Base-by-base conservation (phyloP, 2,329 filamentous ascomycete species). In the Penicillium sp. region DNA sequence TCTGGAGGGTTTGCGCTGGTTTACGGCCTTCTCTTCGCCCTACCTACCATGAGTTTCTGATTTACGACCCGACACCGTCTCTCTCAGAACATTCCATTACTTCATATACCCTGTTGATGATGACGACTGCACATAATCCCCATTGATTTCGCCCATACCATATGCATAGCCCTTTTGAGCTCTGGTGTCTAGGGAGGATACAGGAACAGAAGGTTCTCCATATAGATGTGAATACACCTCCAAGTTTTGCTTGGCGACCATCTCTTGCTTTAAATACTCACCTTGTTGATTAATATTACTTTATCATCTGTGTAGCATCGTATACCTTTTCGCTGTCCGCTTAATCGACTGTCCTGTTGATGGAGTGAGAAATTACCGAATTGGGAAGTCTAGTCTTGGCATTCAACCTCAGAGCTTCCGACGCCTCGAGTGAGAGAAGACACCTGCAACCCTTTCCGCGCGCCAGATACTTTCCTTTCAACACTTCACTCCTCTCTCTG, bases 81-180 rank as follows among this genome's bases (percentile, higher is more conserved):
- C 57, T 56, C 57, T 46, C 43, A 60, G 64, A 60, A 58, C 55
- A 36, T 43, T 54, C 53, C 61, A 54, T 59, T 61, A 59, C 61
- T 54, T 64, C 60, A 65, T 68, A 68, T 66, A 66, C 66, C 66
- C 63, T 59, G 58, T 58, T 64, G 56, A 64, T 61, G 62, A 65
- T 65, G 61, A 68, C 56, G 60, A 64, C 56, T 66, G 65, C 62
- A 68, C 65, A 68, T 67, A 68, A 66, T 66, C 41, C 4, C 39
- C 33, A 55, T 60, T 54, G 46, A 46, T 54, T 62, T 59, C 50
- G 54, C 55, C 54, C 63, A 59, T 62, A 58, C 58, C 56, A 58
- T 60, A 63, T 67, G 59, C 65, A 68, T 65, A 65, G 63, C 63
- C 56, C 50, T 59, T 59, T 43, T 39, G 41, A 60, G 47, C 53